Percentiles rank a stretch among this genome's conserved stretches.
These are phyloP conservation scores for Schwanniomyces pseudopolymorphus DNA, from an alignment of 805 yeast genomes.

Conservation along the genomic window DNA sequence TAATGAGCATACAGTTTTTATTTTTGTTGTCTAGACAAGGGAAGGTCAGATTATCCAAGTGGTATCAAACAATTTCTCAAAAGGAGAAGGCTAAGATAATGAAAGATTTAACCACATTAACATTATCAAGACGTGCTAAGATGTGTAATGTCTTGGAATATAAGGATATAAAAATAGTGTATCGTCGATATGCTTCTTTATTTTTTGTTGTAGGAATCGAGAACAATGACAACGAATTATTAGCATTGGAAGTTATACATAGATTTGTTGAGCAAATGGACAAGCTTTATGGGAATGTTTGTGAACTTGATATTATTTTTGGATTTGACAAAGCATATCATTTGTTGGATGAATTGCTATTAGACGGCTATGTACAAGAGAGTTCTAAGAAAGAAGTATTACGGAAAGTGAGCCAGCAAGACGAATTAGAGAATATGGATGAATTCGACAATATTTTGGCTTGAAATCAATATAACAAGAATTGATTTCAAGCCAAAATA, in stretches of 20 bases:
- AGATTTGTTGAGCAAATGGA: conserved; percentile 97
- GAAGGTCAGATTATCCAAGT: conserved; percentile 86
- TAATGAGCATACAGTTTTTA: conserved; percentile 76
- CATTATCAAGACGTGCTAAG: conserved; percentile 81
- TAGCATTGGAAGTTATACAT: conserved; percentile 84
- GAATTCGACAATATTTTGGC: conserved; percentile 46
- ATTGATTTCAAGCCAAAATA: neutral
- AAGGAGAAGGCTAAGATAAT: conserved; percentile 83
- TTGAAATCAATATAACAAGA: conserved; percentile 8
- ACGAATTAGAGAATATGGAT: conserved; percentile 79
- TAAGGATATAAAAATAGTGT: conserved; percentile 79
- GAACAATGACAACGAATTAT: conserved; percentile 78
- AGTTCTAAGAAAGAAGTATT: conserved; percentile 78
- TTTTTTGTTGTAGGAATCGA: conserved; percentile 89
- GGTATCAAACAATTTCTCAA: conserved; percentile 84
- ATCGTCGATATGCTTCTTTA: conserved; percentile 89
- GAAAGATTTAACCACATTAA: conserved; percentile 81
- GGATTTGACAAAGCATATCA: conserved; percentile 93
- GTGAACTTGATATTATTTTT: conserved; percentile 95
- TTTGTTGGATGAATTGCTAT: conserved; percentile 82
- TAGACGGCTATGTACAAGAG: conserved; percentile 88
- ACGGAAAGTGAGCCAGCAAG: conserved; percentile 77
- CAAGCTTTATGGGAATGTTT: conserved; percentile 89
- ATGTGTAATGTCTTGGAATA: conserved; percentile 95
- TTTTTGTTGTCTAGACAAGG: conserved; percentile 91